phyloP scores from a whole-genome alignment of 2,329 filamentous ascomycete genomes.

The Colletotrichum sp. region DNA sequence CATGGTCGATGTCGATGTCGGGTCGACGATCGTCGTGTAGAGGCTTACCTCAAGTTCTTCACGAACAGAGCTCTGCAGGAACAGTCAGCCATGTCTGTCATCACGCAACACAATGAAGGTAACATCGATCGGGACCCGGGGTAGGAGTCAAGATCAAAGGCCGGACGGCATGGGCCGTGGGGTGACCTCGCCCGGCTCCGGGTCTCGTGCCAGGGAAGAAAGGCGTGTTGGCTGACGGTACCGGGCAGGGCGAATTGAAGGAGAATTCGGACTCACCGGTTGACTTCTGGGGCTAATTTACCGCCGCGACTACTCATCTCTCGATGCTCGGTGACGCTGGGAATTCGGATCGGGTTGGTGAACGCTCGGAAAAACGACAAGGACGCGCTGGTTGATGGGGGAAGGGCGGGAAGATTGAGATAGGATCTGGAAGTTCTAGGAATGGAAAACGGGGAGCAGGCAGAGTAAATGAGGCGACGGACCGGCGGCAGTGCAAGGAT shows the following conservation, averaged over 20 bases:
- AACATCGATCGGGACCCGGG: background rate
- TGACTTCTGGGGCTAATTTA: constrained; percentile 99
- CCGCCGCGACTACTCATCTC: constrained; percentile 96
- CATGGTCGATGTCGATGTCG: constrained; percentile 61
- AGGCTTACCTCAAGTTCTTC: constrained; percentile 92
- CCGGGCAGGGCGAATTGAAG: constrained; percentile 6
- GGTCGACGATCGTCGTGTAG: constrained; percentile 48
- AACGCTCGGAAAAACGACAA: constrained; percentile 28
- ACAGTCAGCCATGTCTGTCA: constrained; percentile 34
- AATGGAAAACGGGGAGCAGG: constrained; percentile 24
- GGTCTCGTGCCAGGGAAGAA: constrained; percentile 13
- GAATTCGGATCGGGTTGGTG: constrained; percentile 18
- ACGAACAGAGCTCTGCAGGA: constrained; percentile 92
- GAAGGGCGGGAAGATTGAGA: constrained; percentile 15
- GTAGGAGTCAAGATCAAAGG: background rate
- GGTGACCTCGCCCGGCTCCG: constrained; percentile 3
- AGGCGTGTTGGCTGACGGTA: constrained; percentile 1
- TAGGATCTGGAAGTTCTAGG: constrained; percentile 22
- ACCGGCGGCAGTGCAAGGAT: constrained; percentile 20
- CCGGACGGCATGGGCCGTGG: constrained; percentile 6
- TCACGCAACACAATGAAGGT: background rate
- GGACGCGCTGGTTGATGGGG: constrained; percentile 29
- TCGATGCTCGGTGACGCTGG: constrained; percentile 51
- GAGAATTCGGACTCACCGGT: constrained; percentile 70
- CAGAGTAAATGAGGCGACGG: constrained; percentile 23